Base-by-base conservation (phyloP, 495 filamentous ascomycete species). In the Daldinia caldariorum region DNA sequence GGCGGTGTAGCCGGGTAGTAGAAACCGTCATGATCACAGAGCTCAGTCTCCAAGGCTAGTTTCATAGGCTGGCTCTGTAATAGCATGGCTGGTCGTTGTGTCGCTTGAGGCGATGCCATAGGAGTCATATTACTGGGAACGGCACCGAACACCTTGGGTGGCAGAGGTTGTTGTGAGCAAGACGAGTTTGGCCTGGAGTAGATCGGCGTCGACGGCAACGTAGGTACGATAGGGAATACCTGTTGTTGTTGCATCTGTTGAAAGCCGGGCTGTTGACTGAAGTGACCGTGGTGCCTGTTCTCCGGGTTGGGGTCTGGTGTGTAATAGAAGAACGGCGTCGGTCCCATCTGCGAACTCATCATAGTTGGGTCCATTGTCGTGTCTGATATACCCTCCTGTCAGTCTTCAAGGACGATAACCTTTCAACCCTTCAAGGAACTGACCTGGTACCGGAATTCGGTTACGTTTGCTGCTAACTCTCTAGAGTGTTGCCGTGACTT, bases 271-370 rank as follows among this genome's bases (percentile, higher is more conserved):
- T 94, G 92, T 58, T 89, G 88, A 67, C 89, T 87, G 84, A 93
- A 97, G 76, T 92, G 91, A 34, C 91, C 89, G 76, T 94, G 92
- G 73, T 93, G 91, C 75, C 89, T 83, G 76, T 86, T 87, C 78
- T 97, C 91, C 50, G 87, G 83, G 76, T 86, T 89, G 50, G 89
- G 86, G 60, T 94, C 92, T 63, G 90, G 90, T 69, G 88, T 90
- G 82, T 97, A 98, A 85, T 94, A 97, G 88, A 91, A 94, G 85
- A 96, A 97, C 16, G 91, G 83, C 58, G 92, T 85, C 76, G 92
- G 92, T 49, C 89, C 91, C 84, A 91, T 90, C 75, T 84, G 76
- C 57, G 85, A 88, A 65, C 83, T 56, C 50, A 79, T 77, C 79
- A 83, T 82, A 55, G 74, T 82, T 75, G 73, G 63, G 34, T 84